Conservation (phyloP, 257 asterid genomes). For the Penstemon davidsonii region DNA sequence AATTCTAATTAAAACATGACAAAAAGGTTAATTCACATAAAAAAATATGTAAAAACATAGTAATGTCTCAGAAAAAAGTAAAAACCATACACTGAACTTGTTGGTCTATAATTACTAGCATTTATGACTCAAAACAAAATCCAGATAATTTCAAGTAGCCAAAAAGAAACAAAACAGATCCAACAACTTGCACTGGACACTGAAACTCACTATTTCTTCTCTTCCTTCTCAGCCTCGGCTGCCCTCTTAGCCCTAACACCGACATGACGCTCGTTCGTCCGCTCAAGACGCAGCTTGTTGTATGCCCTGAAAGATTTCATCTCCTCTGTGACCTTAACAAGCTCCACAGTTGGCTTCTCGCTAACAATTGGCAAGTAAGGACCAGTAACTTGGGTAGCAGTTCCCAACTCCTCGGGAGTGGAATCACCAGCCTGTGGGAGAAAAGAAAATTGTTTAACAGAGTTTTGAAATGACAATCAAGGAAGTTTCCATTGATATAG, state of each 20-base stretch:
- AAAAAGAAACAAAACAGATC: constrained; percentile 16
- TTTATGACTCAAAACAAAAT: constrained; percentile 19
- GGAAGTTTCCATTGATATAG: background rate
- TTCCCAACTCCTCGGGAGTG: constrained; percentile 63
- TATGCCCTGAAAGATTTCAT: constrained; percentile 64
- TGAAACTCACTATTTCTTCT: constrained; percentile 39
- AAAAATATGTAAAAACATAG: too few relatives aligned
- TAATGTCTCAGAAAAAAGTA: background rate
- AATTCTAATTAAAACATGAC: too few relatives aligned
- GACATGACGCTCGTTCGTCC: constrained; percentile 56
- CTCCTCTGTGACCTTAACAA: constrained; percentile 58
- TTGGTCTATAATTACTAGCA: constrained; percentile 12
- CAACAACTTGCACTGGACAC: constrained; percentile 12
- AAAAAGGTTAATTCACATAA: too few relatives aligned
- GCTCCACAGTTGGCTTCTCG: constrained; percentile 62
- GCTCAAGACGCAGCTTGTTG: constrained; percentile 61
- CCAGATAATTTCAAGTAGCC: constrained; percentile 13
- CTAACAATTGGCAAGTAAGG: constrained; percentile 47
- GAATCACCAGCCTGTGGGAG: constrained; percentile 57
- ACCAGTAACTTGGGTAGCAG: constrained; percentile 65
- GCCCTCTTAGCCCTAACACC: constrained; percentile 68
- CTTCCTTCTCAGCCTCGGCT: constrained; percentile 73
- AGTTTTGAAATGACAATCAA: background rate
- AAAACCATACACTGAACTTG: constrained; percentile 20
- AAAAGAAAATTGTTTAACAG: background rate